Base-by-base conservation (phyloP, 2,329 filamentous ascomycete genomes). In the Teratosphaeria viscida region DNA sequence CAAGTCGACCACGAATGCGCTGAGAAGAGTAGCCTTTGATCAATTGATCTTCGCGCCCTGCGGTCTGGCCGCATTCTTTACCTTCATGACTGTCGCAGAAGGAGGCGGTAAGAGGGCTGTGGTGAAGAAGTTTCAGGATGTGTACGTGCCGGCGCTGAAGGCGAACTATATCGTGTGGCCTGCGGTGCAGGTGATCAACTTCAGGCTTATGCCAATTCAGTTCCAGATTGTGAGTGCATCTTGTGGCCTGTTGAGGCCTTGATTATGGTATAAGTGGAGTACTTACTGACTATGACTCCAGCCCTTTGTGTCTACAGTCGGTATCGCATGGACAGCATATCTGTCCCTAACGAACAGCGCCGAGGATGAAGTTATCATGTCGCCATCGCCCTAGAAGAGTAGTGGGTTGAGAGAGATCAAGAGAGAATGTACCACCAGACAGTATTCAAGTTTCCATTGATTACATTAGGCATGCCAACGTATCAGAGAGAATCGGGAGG, bases 241-340 rank as follows among this genome's bases (percentile, higher is more conserved):
- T 32, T 12, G 27, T 23, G 32, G 7, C 26, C 26, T 43, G 2
- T 43, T 10, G 12, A n/a, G 11, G 55, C 43, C 5, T 56, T 26
- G 11, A 5, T 56, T 47, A n/a, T 8, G 12, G 34, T 56, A 6
- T 8, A 32, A 32, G 37, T 32, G 14, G 23, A 7, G n/a, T 47
- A 37, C 12, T n/a, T 23, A 14, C 32, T 56, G 53, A 54, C 35
- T 34, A 47, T 29, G 39, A 11, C 34, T 23, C 11, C 68, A 96
- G 92, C 92, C 92, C 0, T 97, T 99, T 72, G 92, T 96, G 8
- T 96, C 92, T 16, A 95, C 90, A 8, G 77, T 99, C 59, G 92
- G 92, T 81, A 97, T 97, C 68, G 91, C 91, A 37, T 97, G 92
- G 94, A 97, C 94, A 11, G 92, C 92, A 23, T 99, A 96, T 74